Percentiles rank a stretch among this genome's conserved stretches.
Evolutionary conservation across 306 rosid species (phyloP).

Genomic region (Neltuma alba): DNA sequence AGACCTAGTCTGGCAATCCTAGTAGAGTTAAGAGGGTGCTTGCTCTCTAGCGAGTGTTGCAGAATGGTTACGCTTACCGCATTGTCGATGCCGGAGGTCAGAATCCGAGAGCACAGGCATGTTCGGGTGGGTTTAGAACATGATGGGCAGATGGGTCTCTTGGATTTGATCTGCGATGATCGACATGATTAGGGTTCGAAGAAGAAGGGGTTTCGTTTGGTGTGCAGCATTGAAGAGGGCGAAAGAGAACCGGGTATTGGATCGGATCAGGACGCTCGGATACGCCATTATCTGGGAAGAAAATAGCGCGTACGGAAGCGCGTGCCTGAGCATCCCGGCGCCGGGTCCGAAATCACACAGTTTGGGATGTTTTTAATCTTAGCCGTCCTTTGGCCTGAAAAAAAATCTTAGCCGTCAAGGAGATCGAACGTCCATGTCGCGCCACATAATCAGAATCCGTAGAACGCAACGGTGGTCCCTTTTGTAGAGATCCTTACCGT

Average conservation of each 20-base stretch:
- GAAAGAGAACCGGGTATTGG: slow-evolving; percentile 12
- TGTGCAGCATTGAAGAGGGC: slow-evolving; percentile 7
- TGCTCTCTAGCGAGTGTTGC: slow-evolving; percentile 72
- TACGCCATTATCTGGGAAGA: background rate
- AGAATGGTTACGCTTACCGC: slow-evolving; percentile 72
- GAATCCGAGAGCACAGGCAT: slow-evolving; percentile 78
- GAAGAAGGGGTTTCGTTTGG: slow-evolving; percentile 14
- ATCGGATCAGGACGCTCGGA: background rate
- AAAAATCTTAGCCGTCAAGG: no score
- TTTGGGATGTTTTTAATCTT: background rate
- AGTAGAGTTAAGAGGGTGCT: slow-evolving; percentile 84
- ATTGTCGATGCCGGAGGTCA: slow-evolving; percentile 51
- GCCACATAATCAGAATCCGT: background rate
- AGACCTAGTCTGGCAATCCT: slow-evolving; percentile 78
- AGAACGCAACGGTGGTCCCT: background rate
- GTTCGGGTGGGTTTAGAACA: slow-evolving; percentile 77
- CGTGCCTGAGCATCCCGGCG: background rate
- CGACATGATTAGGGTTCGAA: slow-evolving; percentile 44
- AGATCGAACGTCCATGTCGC: background rate
- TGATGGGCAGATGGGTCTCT: slow-evolving; percentile 70
- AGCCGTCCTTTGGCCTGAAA: no score
- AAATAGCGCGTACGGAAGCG: background rate
- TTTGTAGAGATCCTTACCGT: no score
- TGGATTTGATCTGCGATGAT: slow-evolving; percentile 45
- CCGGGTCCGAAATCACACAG: background rate